phyloP scores from a whole-genome alignment of 768 basidiomycete genomes.

The Amanita phalloides region DNA sequence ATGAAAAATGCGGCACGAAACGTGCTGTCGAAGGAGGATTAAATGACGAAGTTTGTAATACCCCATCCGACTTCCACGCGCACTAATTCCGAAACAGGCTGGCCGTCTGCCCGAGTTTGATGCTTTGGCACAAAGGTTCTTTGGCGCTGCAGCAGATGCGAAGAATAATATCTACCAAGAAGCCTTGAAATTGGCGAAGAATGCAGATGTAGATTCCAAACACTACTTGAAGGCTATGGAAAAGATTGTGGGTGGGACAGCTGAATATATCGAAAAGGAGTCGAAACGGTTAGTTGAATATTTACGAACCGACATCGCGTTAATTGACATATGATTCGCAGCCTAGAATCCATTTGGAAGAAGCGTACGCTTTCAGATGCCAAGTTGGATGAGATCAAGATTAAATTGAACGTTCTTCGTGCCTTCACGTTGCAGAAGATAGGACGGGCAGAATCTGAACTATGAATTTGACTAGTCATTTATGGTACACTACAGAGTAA shows the following conservation, averaged over 20 bases:
- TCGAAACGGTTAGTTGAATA: constrained; percentile 48
- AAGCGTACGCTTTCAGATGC: constrained; percentile 67
- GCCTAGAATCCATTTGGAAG: constrained; percentile 63
- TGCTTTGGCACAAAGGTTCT: constrained; percentile 64
- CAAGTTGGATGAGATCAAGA: constrained; percentile 90
- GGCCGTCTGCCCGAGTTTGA: constrained; percentile 78
- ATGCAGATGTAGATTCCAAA: constrained; percentile 40
- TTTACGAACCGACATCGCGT: constrained; percentile 8
- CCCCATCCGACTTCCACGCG: constrained; percentile 6
- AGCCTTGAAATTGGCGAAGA: constrained; percentile 43
- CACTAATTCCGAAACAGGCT: constrained; percentile 36
- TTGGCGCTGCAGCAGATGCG: constrained; percentile 42
- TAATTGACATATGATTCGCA: constrained; percentile 19
- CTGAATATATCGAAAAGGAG: constrained; percentile 81
- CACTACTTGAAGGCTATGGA: constrained; percentile 91
- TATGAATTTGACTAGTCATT: constrained; percentile 20
- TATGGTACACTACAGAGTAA: not conserved
- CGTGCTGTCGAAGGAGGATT: constrained; percentile 79
- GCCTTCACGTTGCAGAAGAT: constrained; percentile 41
- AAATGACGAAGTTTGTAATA: constrained; percentile 43
- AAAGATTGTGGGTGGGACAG: constrained; percentile 62
- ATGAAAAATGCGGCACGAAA: constrained; percentile 78
- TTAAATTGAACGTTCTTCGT: constrained; percentile 79
- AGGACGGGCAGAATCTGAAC: constrained; percentile 29
- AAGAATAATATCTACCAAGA: constrained; percentile 57